Evolutionary conservation across 345 rosid species (phyloP), one percentile per base, ranked within the genome.

Genomic region (Nephelium lappaceum): DNA sequence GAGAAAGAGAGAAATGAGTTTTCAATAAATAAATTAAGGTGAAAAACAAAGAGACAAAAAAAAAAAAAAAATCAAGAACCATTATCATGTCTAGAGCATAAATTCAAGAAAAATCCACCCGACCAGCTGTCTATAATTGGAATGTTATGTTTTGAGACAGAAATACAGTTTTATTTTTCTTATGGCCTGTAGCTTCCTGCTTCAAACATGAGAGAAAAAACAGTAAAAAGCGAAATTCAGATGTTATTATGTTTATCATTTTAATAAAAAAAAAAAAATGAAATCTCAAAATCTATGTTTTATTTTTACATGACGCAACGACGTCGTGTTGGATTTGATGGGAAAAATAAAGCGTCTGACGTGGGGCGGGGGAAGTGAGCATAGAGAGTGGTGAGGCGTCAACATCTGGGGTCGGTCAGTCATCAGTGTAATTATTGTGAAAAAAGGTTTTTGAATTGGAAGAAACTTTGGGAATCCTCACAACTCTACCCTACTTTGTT

Each of bases 51-150:
- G 6, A 45, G 1, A 45, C 11, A 45, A 45, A 45, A 45, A 45
- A 72, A 43, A 66, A 57, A 73, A 58, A 9, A 45, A 18, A 39
- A 49, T 61, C 68, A 72, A 62, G 47, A 53, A 19, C 66, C 15
- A 7, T 58, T 11, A 16, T 57, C 79, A 75, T 71, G 79, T 79
- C 60, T 21, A 16, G 45, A 66, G 79, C 79, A 82, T 82, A 78
- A 16, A 36, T 16, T 60, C 64, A 18, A 43, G 39, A 60, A 41
- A 41, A 42, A 7, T 51, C 51, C 11, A 8, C 51, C 51, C 4
- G 51, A 70, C 65, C 65, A 72, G 79, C 81, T 64, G 71, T 77
- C 70, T 41, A 73, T 76, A 77, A 23, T 39, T 4, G 42, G 42
- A 69, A 39, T 68, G 27, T 67, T 51, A 49, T 83, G 43, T 23